A percentile compares a stretch with the other conserved stretches of the same genome.
phyloP scores from a whole-genome alignment of 2,329 filamentous ascomycete genomes.

The Stylonectria norvegica region DNA sequence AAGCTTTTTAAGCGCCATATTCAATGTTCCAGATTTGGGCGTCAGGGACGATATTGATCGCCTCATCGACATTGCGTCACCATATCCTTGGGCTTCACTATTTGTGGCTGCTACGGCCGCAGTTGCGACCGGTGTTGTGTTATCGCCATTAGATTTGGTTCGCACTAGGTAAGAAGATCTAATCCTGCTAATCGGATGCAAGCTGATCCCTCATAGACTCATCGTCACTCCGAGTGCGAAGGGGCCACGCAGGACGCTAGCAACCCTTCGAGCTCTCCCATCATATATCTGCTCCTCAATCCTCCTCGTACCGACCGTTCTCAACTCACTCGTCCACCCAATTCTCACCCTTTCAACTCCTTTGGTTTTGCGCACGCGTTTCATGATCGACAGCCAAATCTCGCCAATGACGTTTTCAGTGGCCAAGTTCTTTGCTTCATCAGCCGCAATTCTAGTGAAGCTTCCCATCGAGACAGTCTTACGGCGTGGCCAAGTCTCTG shows the following conservation, averaged over 20 bases:
- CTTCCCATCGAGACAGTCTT: slow-evolving; percentile 90
- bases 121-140: slow-evolving; percentile 70
- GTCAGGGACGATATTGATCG: slow-evolving; percentile 75
- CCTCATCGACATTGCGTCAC: slow-evolving; percentile 67
- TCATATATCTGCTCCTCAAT: slow-evolving; percentile 68
- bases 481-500: slow-evolving; percentile 78
- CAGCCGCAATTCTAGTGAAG: slow-evolving; percentile 77
- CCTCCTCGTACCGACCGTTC: slow-evolving; percentile 77
- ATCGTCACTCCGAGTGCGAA: slow-evolving; percentile 79
- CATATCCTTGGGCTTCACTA: slow-evolving; percentile 78
- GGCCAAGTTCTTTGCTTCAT: slow-evolving; percentile 76
- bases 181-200: background rate
- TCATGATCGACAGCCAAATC: slow-evolving; percentile 76
- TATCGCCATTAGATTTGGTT: slow-evolving; percentile 85
- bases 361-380: slow-evolving; percentile 77
- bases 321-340: slow-evolving; percentile 81
- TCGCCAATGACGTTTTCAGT: slow-evolving; percentile 81
- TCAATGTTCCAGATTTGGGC: slow-evolving; percentile 84
- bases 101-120: slow-evolving; percentile 64
- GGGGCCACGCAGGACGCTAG: slow-evolving; percentile 72
- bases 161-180: slow-evolving; percentile 61
- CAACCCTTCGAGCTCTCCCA: slow-evolving; percentile 73
- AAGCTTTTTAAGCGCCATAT: slow-evolving; percentile 82
- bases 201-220: slow-evolving; percentile 51
- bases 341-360: slow-evolving; percentile 79